A percentile compares a stretch with the other conserved stretches of the same genome.
These are phyloP conservation scores for Nitzschia sp. DNA, from an alignment of 108 stramenopile genomes.

Conservation along the genomic window DNA sequence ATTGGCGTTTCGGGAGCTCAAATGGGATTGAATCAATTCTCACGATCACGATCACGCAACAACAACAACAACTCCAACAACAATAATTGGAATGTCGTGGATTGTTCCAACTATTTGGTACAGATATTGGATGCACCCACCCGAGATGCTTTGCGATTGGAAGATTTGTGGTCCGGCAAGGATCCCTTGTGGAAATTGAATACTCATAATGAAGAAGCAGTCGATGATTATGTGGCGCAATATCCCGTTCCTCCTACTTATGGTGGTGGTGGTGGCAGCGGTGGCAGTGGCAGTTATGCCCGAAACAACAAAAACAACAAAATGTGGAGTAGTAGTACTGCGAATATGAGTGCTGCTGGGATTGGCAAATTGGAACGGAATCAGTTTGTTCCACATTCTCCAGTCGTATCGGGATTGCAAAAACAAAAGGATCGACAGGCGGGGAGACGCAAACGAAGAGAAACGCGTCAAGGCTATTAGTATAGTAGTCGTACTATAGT, in stretches of 20 bases:
- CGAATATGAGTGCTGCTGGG: too few species aligned
- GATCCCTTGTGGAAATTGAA: conserved; percentile 56
- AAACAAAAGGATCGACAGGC: conserved; percentile 25
- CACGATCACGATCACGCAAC: not conserved
- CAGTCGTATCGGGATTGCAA: conserved; percentile 12
- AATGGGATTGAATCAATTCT: conserved; percentile 40
- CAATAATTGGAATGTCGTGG: conserved; percentile 68
- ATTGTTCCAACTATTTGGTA: conserved; percentile 82
- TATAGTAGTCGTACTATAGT: too few species aligned
- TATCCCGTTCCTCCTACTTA: conserved; percentile 64
- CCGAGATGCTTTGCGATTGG: conserved; percentile 58
- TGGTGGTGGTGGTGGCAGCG: too few species aligned
- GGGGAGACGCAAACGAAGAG: conserved; percentile 5
- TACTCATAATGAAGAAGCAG: conserved; percentile 52
- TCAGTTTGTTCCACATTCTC: conserved; percentile 24
- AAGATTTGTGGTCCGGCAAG: conserved; percentile 70
- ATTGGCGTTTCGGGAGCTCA: conserved; percentile 68
- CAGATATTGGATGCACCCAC: conserved; percentile 63
- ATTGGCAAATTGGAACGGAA: conserved; percentile 21
- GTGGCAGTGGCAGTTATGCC: too few species aligned
- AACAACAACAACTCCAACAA: not conserved
- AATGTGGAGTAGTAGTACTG: too few species aligned
- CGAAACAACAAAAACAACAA: not conserved
- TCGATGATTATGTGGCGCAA: conserved; percentile 70
- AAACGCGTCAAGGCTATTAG: conserved; percentile 2